phyloP scores from a whole-genome alignment of 352 stramenopile genomes.

The Phytophthora melonis region DNA sequence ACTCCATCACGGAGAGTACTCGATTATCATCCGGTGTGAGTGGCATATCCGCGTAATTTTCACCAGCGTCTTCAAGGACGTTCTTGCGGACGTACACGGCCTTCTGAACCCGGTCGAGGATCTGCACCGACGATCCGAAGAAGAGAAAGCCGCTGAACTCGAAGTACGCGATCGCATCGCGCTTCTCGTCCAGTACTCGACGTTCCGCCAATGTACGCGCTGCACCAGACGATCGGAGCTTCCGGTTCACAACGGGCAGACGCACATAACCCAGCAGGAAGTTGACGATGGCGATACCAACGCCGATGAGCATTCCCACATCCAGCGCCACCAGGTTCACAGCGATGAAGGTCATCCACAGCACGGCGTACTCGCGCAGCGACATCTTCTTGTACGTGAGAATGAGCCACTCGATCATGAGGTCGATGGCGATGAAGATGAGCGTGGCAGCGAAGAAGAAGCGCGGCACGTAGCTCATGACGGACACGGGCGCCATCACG shows the following conservation, averaged over 20 bases:
- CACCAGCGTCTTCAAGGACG: conserved; percentile 17
- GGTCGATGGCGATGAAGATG: conserved; percentile 97
- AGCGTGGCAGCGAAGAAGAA: conserved; percentile 98
- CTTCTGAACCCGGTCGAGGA: conserved; percentile 77
- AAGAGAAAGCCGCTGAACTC: conserved; percentile 86
- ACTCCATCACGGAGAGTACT: conserved; percentile 59
- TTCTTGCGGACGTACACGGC: conserved; percentile 64
- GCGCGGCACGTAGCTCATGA: conserved; percentile 95
- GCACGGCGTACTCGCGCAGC: conserved; percentile 92
- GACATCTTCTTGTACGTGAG: conserved; percentile 80
- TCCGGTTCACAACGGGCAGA: conserved; percentile 63
- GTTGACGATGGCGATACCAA: conserved; percentile 87
- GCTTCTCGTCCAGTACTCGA: conserved; percentile 57
- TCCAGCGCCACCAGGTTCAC: conserved; percentile 95
- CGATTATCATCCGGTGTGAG: conserved; percentile 51
- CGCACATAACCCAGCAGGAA: conserved; percentile 79
- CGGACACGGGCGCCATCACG: conserved; percentile 89
- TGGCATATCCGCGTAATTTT: conserved; percentile 31
- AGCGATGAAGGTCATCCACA: conserved; percentile 92
- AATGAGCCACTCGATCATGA: conserved; percentile 97
- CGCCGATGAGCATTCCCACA: conserved; percentile 93
- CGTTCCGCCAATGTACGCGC: conserved; percentile 62
- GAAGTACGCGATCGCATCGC: conserved; percentile 77
- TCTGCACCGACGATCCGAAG: conserved; percentile 84
- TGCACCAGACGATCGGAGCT: conserved; percentile 53